Evolutionary conservation across 176 grass and related monocot genomes (phyloP), one percentile per base, ranked within the genome.

Genomic region (Pontederia paniculata): DNA sequence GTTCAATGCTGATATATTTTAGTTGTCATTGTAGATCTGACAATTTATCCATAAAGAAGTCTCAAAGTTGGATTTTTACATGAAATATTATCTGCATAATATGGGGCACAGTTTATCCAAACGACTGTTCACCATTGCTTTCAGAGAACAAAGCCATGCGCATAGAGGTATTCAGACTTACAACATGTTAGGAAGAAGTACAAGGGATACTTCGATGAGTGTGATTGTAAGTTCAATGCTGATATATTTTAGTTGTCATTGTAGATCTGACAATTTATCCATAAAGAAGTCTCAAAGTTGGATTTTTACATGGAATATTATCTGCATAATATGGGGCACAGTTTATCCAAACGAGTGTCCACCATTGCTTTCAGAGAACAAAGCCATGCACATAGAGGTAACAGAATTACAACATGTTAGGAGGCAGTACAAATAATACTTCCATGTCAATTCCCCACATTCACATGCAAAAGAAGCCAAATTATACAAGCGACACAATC

Each of bases 391-490:
- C 76, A 78, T 57, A 76, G 2, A 70, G 60, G 60, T 44, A 22
- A 12, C 70, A 72, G 47, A 50, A 67, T 49, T 72, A 16, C 66
- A 65, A 52, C 52, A 72, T 69, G 74, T 52, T 60, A 7, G 70
- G 71, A 23, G 74, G 62, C 54, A 84, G n/a, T n/a, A 63, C 52
- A 78, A 77, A 45, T 42, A 74, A 73, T 46, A 88, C 69, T 41
- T 51, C 74, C 55, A 48, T 65, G 25, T 77, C 73, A 78, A 21
- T 64, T 16, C 72, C 64, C 21, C 70, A 81, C 50, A 71, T 56
- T 73, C 76, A 44, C 54, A 89, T 66, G 48, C 78, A 73, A 45
- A 79, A 86, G 31, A 89, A 81, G 57, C 63, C 76, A 20, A 65
- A 69, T 48, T 77, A 78, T 76, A 44, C 59, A 42, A 66, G 54